Percentiles rank a stretch among this genome's conserved stretches.
phyloP scores from a whole-genome alignment of 2,329 filamentous ascomycete genomes.

The Sclerotinia spermophila region DNA sequence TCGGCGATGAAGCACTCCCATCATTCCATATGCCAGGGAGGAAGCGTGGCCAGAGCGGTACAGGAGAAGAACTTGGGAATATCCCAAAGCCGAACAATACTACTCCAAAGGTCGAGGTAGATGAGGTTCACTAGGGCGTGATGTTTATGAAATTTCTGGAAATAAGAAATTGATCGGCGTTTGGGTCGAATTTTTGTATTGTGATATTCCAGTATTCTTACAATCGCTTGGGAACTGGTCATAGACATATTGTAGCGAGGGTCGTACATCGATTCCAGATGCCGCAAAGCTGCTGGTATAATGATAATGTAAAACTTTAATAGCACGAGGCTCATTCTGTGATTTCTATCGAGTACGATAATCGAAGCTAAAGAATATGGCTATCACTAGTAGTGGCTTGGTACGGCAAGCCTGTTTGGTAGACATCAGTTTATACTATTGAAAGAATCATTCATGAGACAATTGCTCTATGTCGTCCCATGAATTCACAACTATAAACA shows the following conservation, averaged over 20 bases:
- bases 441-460: not conserved
- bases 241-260: constrained; percentile 11
- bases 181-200: constrained; percentile 13
- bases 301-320: constrained; percentile 24
- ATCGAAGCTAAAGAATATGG: not conserved
- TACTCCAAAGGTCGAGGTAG: constrained; percentile 25
- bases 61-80: constrained; percentile 66
- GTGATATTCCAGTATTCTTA: constrained; percentile 12
- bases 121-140: constrained; percentile 35
- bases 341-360: not conserved
- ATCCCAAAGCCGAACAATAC: constrained; percentile 43
- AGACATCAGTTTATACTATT: not conserved
- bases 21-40: constrained; percentile 63
- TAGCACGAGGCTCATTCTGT: not conserved
- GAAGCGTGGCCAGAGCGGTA: constrained; percentile 67
- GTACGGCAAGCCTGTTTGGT: not conserved
- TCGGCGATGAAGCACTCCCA: constrained; percentile 54
- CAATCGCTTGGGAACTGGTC: constrained; percentile 20
- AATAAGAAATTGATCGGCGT: constrained; percentile 12
- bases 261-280: constrained; percentile 11
- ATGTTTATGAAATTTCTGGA: constrained; percentile 1
- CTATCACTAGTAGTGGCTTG: not conserved
- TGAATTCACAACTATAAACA: not conserved
- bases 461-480: not conserved
- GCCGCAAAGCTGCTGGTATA: constrained; percentile 17